Percentiles rank a stretch among this genome's conserved stretches.
Evolutionary conservation across 805 yeast species (phyloP).

Genomic region (Candida coleopterorum): DNA sequence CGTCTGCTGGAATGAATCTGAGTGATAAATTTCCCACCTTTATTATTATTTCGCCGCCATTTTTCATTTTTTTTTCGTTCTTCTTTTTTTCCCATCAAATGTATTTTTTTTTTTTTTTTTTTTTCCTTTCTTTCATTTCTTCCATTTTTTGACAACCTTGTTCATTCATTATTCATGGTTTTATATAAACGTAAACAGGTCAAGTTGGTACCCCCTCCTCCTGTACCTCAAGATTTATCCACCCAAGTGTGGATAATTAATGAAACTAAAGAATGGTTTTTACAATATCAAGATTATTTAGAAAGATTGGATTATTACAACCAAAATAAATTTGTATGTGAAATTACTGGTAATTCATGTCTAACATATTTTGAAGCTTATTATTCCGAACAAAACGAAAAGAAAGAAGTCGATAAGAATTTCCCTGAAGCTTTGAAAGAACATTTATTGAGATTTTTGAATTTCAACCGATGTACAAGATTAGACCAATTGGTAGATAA

Average conservation of each 20-base stretch:
- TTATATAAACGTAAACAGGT: slow-evolving; percentile 72
- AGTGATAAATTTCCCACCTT: no score
- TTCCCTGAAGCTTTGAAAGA: slow-evolving; percentile 92
- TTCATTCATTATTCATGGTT: slow-evolving; percentile 44
- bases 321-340: slow-evolving; percentile 84
- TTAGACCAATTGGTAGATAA: slow-evolving; percentile 85
- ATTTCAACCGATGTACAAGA: slow-evolving; percentile 75
- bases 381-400: slow-evolving; percentile 57
- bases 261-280: slow-evolving; percentile 87
- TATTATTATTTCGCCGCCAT: no score
- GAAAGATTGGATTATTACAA: slow-evolving; percentile 67
- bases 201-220: slow-evolving; percentile 50
- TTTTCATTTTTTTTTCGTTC: no score
- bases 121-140: no score
- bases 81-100: no score
- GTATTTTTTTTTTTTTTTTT: no score
- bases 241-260: slow-evolving; percentile 77
- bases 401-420: slow-evolving; percentile 62
- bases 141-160: no score
- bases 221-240: slow-evolving; percentile 50
- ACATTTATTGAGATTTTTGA: slow-evolving; percentile 82
- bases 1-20: no score
- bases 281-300: slow-evolving; percentile 70
- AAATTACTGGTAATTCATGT: slow-evolving; percentile 90
- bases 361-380: slow-evolving; percentile 87